Conservation (phyloP, 2,329 filamentous ascomycete genomes). For the Pseudogymnoascus sp. region DNA sequence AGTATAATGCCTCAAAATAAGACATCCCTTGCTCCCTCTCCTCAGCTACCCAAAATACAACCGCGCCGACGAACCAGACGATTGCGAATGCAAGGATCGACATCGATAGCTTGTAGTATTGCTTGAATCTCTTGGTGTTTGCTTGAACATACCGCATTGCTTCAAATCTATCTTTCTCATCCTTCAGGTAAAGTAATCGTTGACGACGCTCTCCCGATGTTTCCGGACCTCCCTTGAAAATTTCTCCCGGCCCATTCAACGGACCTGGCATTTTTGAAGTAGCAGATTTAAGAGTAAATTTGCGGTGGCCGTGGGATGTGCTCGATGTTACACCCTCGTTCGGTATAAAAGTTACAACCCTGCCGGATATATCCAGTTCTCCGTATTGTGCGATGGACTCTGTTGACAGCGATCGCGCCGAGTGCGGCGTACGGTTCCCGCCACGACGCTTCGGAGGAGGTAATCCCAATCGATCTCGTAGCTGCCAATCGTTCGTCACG, state of each 20-base stretch:
- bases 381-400: constrained; percentile 23
- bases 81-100: constrained; percentile 51
- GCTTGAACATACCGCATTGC: constrained; percentile 58
- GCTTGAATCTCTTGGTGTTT: constrained; percentile 47
- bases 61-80: constrained; percentile 57
- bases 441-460: constrained; percentile 20
- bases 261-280: background rate
- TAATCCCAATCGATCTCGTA: constrained; percentile 32
- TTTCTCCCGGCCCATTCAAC: background rate
- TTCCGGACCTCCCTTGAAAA: background rate
- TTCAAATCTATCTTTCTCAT: constrained; percentile 52
- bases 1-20: constrained; percentile 61
- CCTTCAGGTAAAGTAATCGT: constrained; percentile 45
- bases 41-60: constrained; percentile 56
- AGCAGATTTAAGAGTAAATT: background rate
- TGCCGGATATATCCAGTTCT: constrained; percentile 28
- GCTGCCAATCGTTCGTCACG: constrained; percentile 42
- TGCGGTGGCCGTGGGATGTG: background rate
- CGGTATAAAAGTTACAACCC: constrained; percentile 22
- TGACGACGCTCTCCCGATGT: constrained; percentile 17
- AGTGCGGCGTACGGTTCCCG: constrained; percentile 12
- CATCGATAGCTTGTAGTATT: constrained; percentile 48
- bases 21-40: constrained; percentile 40
- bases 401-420: constrained; percentile 10
- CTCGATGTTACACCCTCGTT: background rate